A percentile compares a stretch with the other conserved stretches of the same genome.
These are phyloP conservation scores for Penicillium samsonianum DNA, from an alignment of 495 filamentous ascomycete genomes.

Conservation along the genomic window DNA sequence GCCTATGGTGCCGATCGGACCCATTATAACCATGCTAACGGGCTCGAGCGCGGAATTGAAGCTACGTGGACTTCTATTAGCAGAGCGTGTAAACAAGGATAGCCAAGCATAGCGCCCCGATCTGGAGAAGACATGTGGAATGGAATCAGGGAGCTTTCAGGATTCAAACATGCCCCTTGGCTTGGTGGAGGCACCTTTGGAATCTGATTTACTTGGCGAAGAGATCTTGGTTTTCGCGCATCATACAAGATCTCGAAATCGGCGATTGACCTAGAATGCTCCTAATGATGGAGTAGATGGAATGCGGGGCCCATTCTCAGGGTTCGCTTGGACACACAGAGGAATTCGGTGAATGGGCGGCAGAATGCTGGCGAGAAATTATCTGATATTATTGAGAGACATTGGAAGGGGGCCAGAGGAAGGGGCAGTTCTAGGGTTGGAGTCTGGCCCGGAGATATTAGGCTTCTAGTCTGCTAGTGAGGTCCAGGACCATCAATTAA, in stretches of 20 bases:
- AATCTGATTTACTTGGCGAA: background rate
- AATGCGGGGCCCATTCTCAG: slow-evolving; percentile 26
- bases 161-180: slow-evolving; percentile 3
- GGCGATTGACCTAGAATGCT: slow-evolving; percentile 19
- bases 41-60: background rate
- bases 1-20: slow-evolving; percentile 26
- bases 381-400: slow-evolving; percentile 3
- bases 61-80: background rate
- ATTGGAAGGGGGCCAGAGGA: background rate
- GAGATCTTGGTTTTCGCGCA: slow-evolving; percentile 2
- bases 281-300: slow-evolving; percentile 11
- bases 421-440: background rate
- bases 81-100: slow-evolving; percentile 16
- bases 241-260: slow-evolving; percentile 11
- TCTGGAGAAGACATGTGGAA: slow-evolving; percentile 26
- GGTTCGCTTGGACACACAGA: slow-evolving; percentile 9
- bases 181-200: background rate
- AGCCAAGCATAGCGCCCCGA: slow-evolving; percentile 21
- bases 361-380: background rate
- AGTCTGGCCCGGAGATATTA: background rate
- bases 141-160: slow-evolving; percentile 17
- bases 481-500: background rate
- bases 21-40: slow-evolving; percentile 23
- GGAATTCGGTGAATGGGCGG: slow-evolving; percentile 4
- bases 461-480: background rate